Conservation (phyloP, 345 rosid species). For the Brassica nigra region DNA sequence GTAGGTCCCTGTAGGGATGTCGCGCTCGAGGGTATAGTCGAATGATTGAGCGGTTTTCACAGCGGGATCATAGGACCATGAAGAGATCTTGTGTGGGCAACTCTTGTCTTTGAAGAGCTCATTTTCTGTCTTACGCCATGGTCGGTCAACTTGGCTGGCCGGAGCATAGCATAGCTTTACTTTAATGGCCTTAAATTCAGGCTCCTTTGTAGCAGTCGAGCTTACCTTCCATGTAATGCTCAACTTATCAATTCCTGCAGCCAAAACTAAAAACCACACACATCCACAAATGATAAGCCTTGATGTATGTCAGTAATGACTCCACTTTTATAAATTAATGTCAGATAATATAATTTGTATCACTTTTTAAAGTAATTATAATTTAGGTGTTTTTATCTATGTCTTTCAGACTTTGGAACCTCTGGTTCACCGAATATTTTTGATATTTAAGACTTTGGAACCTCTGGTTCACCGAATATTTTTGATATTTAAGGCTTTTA, state of each 20-base stretch:
- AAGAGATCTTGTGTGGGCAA: slow-evolving; percentile 42
- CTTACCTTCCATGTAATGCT: slow-evolving; percentile 35
- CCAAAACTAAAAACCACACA: slow-evolving; percentile 24
- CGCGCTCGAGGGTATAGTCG: slow-evolving; percentile 33
- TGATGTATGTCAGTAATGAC: background rate
- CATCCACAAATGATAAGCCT: background rate
- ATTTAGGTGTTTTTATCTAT: background rate
- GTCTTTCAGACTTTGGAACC: too few species aligned
- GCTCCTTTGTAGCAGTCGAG: slow-evolving; percentile 11
- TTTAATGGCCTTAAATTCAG: slow-evolving; percentile 22
- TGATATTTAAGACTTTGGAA: background rate
- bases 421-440: too few species aligned
- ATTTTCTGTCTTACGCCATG: background rate
- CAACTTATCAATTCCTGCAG: slow-evolving; percentile 28
- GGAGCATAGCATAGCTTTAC: slow-evolving; percentile 29
- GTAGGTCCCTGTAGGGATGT: slow-evolving; percentile 45
- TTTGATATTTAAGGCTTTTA: background rate
- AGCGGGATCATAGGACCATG: slow-evolving; percentile 15
- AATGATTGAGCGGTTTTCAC: slow-evolving; percentile 1
- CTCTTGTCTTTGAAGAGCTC: slow-evolving; percentile 44
- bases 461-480: background rate
- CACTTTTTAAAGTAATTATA: background rate
- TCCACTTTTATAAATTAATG: background rate
- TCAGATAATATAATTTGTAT: background rate
- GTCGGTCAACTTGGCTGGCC: too few species aligned